Percentiles rank a stretch among this genome's conserved stretches.
These are phyloP conservation scores for Chenopodium berlandieri DNA, from an alignment of 148 eudicot genomes.

Conservation along the genomic window DNA sequence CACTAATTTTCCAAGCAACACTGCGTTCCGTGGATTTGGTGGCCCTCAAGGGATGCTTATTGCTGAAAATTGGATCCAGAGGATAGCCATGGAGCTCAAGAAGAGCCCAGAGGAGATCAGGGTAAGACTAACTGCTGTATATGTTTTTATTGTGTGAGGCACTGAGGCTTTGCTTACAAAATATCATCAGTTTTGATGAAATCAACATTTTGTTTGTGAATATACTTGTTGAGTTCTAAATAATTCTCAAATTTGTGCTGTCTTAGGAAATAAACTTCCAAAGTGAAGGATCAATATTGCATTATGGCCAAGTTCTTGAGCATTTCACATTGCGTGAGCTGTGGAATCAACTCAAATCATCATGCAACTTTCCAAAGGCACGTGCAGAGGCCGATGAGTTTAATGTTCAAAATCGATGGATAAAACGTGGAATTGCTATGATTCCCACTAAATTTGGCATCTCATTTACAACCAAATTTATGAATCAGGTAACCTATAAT, in stretches of 20 bases:
- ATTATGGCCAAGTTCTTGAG: conserved; percentile 79
- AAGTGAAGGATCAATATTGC: conserved; percentile 70
- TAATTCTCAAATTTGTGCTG: conserved; percentile 15
- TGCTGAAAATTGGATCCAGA: conserved; percentile 94
- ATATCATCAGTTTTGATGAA: neutral
- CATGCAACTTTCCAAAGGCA: conserved; percentile 50
- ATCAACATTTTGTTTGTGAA: neutral
- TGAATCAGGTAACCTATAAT: conserved; percentile 76
- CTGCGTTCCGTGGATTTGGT: conserved; percentile 98
- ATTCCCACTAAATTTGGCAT: conserved; percentile 94
- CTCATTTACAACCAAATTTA: conserved; percentile 82
- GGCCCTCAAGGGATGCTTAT: conserved; percentile 99
- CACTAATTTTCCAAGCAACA: conserved; percentile 91
- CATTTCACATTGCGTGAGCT: conserved; percentile 64
- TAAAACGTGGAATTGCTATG: conserved; percentile 86
- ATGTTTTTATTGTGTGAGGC: conserved; percentile 1
- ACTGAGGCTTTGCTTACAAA: neutral
- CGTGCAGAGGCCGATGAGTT: conserved; percentile 65
- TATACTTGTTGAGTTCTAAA: neutral
- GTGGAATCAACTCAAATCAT: conserved; percentile 78
- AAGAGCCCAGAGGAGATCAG: conserved; percentile 87
- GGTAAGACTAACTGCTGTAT: conserved; percentile 36
- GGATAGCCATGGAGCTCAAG: conserved; percentile 82
- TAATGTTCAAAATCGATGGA: conserved; percentile 79
- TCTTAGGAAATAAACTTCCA: conserved; percentile 81